Conservation (phyloP, 2,329 filamentous ascomycete genomes). For the Aspergillus japonicus region DNA sequence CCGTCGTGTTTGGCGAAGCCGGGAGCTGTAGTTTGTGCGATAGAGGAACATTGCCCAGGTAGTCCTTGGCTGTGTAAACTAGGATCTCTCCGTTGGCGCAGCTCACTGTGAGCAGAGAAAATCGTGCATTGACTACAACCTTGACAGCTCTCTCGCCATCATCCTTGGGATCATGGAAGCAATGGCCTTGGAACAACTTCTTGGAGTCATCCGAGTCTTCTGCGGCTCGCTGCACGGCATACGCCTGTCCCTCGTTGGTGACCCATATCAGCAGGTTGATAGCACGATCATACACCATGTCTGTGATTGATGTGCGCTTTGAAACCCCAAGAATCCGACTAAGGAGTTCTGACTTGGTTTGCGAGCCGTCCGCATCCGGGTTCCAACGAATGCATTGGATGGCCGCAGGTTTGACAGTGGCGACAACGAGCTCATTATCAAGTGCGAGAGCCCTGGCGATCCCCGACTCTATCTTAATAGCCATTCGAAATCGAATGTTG, state of each 20-base stretch:
- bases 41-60: constrained; percentile 83
- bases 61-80: constrained; percentile 92
- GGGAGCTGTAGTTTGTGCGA: constrained; percentile 76
- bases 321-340: constrained; percentile 83
- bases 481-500: constrained; percentile 90
- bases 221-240: constrained; percentile 75
- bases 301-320: constrained; percentile 70
- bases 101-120: constrained; percentile 87
- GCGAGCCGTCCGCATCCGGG: constrained; percentile 74
- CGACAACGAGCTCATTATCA: constrained; percentile 88
- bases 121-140: constrained; percentile 87
- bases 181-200: constrained; percentile 82
- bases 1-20: constrained; percentile 66
- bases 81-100: constrained; percentile 75
- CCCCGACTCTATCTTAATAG: constrained; percentile 95
- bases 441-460: constrained; percentile 84
- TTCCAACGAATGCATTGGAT: constrained; percentile 96
- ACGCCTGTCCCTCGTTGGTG: constrained; percentile 80
- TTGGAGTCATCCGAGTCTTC: constrained; percentile 53
- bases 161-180: constrained; percentile 74
- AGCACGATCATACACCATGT: constrained; percentile 91
- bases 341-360: constrained; percentile 87
- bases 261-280: constrained; percentile 97
- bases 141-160: constrained; percentile 63
- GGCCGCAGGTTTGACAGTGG: constrained; percentile 87